Evolutionary conservation across 345 rosid species (phyloP), one percentile per base, ranked within the genome.

Genomic region (Brassica cretica): DNA sequence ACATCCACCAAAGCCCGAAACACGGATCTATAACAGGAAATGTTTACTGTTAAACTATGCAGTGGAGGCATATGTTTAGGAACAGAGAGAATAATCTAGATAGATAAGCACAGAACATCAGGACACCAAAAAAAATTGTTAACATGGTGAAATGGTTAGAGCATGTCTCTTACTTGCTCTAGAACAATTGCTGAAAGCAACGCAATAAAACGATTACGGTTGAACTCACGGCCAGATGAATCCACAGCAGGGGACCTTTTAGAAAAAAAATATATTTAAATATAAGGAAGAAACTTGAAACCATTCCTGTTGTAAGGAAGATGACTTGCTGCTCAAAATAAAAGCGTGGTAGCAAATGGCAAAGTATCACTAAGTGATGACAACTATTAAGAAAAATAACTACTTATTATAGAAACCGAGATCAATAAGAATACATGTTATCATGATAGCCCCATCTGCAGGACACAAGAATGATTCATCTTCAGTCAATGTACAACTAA

Each of bases 231-330:
- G 64, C 97, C 98, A 70, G 87, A 62, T 67, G 97, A 89, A 85
- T 95, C 99, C 85, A 95, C 99, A 71, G 97, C 99, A 83, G 99
- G 98, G 84, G 99, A 95, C 87, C 99, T 93, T 46, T 71, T 2
- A 21, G 24, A 21, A 21, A 21, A 21, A 21, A 21, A 21, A n/a
- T n/a, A 21, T 21, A 2, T 21, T 21, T 21, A 21, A 21, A 21
- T 64, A 29, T 70, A 70, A 70, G 4, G 85, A 93, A 95, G 89
- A 95, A n/a, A 93, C 82, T 93, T 93, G 89, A 93, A 90, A 60
- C 99, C 98, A 58, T 93, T 95, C 81, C 99, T 85, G 84, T 95
- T 95, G 89, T 81, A 95, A 77, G 99, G 99, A 78, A 95, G 98
- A 82, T 95, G 99, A 79, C 99, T 95, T 70, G 98, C 99, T 95